These are phyloP conservation scores for Heliosperma pusillum DNA, from an alignment of 148 eudicot genomes.

Conservation along the genomic window DNA sequence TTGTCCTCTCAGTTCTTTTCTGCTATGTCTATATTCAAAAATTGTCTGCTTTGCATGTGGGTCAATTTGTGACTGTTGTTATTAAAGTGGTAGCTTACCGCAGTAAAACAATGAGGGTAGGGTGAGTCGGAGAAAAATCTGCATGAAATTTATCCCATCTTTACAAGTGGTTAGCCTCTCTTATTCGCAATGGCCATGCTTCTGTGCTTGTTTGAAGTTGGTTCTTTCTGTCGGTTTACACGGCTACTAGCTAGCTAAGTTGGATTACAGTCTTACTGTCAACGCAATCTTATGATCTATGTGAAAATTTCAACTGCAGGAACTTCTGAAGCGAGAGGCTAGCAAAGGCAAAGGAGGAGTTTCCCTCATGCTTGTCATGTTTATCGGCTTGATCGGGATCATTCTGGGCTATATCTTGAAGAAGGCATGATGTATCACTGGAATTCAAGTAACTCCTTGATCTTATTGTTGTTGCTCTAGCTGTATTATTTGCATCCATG, in stretches of 20 bases:
- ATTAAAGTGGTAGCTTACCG: no score
- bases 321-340: constrained; percentile 52
- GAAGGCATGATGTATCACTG: constrained; percentile 32
- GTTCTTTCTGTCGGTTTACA: not conserved
- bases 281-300: not conserved
- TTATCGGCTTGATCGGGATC: constrained; percentile 57
- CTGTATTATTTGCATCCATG: constrained; percentile 22
- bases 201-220: not conserved
- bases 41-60: not conserved
- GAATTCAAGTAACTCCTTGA: not conserved
- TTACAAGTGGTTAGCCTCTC: no score
- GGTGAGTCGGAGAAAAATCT: no score
- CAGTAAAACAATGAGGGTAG: no score
- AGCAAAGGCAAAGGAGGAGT: constrained; percentile 51
- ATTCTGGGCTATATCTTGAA: constrained; percentile 61
- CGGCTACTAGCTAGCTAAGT: not conserved
- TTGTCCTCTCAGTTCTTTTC: not conserved
- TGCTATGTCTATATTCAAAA: no score
- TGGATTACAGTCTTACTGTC: not conserved
- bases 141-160: no score
- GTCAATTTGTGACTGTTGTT: not conserved
- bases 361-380: constrained; percentile 44
- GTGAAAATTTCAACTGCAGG: constrained; percentile 36
- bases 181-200: not conserved
- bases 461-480: constrained; percentile 10